Base-by-base conservation (phyloP, 331 rosid genomes). In the Rosa hybrid region DNA sequence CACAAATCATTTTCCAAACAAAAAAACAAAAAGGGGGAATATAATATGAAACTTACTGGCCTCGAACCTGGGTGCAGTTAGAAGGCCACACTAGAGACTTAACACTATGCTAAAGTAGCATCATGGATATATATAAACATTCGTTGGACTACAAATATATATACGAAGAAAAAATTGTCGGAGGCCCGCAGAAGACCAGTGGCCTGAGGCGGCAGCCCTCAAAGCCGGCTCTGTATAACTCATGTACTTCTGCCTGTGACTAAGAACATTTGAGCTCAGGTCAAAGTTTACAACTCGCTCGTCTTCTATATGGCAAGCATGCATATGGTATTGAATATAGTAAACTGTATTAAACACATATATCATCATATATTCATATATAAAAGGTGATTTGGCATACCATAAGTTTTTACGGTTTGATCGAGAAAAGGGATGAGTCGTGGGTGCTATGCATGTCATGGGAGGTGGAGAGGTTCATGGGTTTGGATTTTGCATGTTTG, bases 401-500 rank as follows among this genome's bases (percentile, higher is more conserved):
- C 88, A 12, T 78, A 75, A 18, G 18, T 78, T 8, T 82, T 60
- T 6, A 87, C 8, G 2, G 71, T 42, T 4, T 77, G 78, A 42
- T 23, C 65, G 12, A 68, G 7, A 21, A 76, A 10, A 53, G 92
- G 27, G 64, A 78, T 0, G 18, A 67, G 27, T 25, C 80, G 75
- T 5, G 27, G 78, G 67, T 8, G 60, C 34, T 49, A 25, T 25
- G 27, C 27, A 59, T 56, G 44, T 87, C 80, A 25, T 25, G 27
- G 27, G 27, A 25, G 27, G 27, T 25, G 27, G 27, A 25, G 27
- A 82, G 62, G 69, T 69, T 63, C 77, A 86, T 83, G n/a, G 94
- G 84, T 72, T 78, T 81, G 1, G 92, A 86, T 1, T 0, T 49
- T 2, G 89, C 87, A 41, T 80, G 76, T 0, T 56, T 60, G 10